Evolutionary conservation across 164 flowering plant species (phyloP), one percentile per base, ranked within the genome.

Genomic region (Warburgia ugandensis): DNA sequence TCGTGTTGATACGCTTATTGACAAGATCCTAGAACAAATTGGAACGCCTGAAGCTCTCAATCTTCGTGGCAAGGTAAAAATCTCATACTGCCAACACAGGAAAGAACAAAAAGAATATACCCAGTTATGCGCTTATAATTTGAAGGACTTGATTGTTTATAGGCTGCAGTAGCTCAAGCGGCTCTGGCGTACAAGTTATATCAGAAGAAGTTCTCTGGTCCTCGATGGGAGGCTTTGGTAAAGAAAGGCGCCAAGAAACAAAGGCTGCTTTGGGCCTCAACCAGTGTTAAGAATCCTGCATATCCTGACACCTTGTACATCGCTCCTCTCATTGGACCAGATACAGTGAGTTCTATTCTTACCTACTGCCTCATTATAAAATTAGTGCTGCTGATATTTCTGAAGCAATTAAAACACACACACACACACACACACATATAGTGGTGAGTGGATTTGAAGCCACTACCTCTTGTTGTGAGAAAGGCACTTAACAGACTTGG

Each of bases 81-180:
- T 19, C 19, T 1, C 8, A 5, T n/a, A 5, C 22, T 42, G 14
- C 20, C 13, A 19, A 5, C 29, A 21, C 3, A 3, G 21, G 3
- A 54, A 21, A 12, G 27, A 19, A 5, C 20, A 5, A 25, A 13
- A 3, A n/a, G n/a, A n/a, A n/a, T 42, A 23, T 16, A 14, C 1
- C 41, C 1, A 14, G 6, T 25, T 45, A 13, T 45, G 25, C 2
- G 12, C 28, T 48, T 19, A 30, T 29, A 35, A 6, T 3, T 5
- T 20, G 14, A 30, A 11, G 20, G 6, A 12, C 35, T 48, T 19
- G 8, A 2, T 28, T 16, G 60, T 29, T 54, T 58, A 30, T 64
- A 94, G 99, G 99, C 97, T 66, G 99, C 99, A 23, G 96, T 89
- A 17, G 97, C 99, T 61, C 99, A 92, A 72, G 97, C 99, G 4